Evolutionary conservation across 78 protist genomes (phyloP).

Genomic region (Dictyostelium discoideum): dicty_2.7 NC_007089.4:2027501-2028000

Average conservation of each 20-base stretch:
- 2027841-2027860: constrained; percentile 43
- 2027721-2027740: not conserved
- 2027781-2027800: constrained; percentile 47
- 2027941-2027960: constrained; percentile 14
- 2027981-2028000: not conserved
- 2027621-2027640: constrained; percentile 51
- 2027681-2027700: too few relatives aligned
- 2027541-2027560: constrained; percentile 13
- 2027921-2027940: constrained; percentile 51
- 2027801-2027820: constrained; percentile 73
- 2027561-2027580: not conserved
- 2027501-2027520: not conserved
- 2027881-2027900: constrained; percentile 74
- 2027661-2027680: not conserved
- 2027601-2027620: constrained; percentile 65
- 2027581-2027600: constrained; percentile 65
- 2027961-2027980: not conserved
- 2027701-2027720: too few relatives aligned
- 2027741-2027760: constrained; percentile 61
- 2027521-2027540: not conserved
- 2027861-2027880: constrained; percentile 68
- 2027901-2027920: constrained; percentile 58
- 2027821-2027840: constrained; percentile 76
- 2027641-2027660: not conserved
- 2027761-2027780: constrained; percentile 31